Base-by-base conservation (phyloP, 2,329 filamentous ascomycete species). In the Verticillium zaregamsianum region DNA sequence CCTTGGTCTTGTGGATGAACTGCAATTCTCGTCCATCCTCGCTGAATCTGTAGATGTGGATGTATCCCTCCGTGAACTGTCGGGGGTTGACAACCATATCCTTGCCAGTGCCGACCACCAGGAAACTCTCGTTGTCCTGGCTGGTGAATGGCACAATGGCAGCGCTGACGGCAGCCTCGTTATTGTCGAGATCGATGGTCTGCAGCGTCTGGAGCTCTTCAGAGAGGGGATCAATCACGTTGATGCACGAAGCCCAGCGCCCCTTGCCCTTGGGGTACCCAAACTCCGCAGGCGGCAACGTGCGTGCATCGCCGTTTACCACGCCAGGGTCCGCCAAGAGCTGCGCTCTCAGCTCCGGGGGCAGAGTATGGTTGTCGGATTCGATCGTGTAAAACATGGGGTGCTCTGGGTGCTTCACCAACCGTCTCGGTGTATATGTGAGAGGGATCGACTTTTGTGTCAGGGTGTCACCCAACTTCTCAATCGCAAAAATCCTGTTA, bases 241-340 rank as follows among this genome's bases (percentile, higher is more conserved):
- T 93, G 67, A 99, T 93, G 74, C 93, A 98, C 11, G 94, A 98
- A 49, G 95, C 92, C 95, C 95, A 99, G 66, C 94, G 90, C 23
- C 91, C 90, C 63, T 86, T 87, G 28, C 88, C 93, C 61, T 89
- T 87, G 11, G 95, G 91, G 70, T 97, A 92, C 2, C 95, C 95
- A 72, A 99, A 97, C 5, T 96, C 91, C 66, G 90, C 86, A 1
- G 92, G 86, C 0, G 91, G 88, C 2, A 95, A 80, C 12, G 89
- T 81, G 5, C 82, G 80, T n/a, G 85, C 82, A 65, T 93, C 89
- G 6, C 90, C 91, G 71, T 92, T 93, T 8, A 88, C 86, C 3
- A 86, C 82, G 7, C 81, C 81, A 0, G 90, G 87, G 66, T 95
- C 90, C 35, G 89, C 84, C 12, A 96, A 81, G 1, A 97, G 81